Percentiles rank a stretch among this genome's conserved stretches.
These are phyloP conservation scores for Metroxylon sagu DNA, from an alignment of 176 grass and related monocot genomes.

Conservation along the genomic window DNA sequence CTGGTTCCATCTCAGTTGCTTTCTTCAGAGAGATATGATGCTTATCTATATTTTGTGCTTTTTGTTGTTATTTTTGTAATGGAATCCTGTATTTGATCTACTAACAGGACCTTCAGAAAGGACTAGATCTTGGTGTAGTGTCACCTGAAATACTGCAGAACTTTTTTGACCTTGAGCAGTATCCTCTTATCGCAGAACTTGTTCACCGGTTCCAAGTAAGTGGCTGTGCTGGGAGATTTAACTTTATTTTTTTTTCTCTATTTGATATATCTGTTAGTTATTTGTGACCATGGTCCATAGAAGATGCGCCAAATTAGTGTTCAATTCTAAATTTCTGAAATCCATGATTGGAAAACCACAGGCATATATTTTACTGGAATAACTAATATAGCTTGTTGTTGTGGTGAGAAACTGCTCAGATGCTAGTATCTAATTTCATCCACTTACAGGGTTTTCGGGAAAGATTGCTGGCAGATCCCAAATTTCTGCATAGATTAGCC, in stretches of 20 bases:
- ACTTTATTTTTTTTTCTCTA: slow-evolving; percentile 2
- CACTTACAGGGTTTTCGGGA: slow-evolving; percentile 82
- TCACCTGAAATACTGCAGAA: slow-evolving; percentile 96
- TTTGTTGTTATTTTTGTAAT: slow-evolving; percentile 3
- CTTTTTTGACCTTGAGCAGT: slow-evolving; percentile 97
- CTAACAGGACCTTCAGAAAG: slow-evolving; percentile 80
- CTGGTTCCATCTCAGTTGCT: not conserved
- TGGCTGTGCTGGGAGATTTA: slow-evolving; percentile 9
- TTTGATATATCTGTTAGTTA: not conserved
- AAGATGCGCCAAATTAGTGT: no score
- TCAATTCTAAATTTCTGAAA: no score
- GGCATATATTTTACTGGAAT: no score
- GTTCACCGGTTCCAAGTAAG: slow-evolving; percentile 90
- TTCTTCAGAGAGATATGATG: not conserved
- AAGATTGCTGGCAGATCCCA: slow-evolving; percentile 88
- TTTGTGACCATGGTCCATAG: no score
- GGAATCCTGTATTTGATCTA: slow-evolving; percentile 11
- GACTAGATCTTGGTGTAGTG: slow-evolving; percentile 90
- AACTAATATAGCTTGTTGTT: no score
- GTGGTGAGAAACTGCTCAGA: no score
- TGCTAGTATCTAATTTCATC: not conserved
- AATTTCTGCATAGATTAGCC: slow-evolving; percentile 79
- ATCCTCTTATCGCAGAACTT: slow-evolving; percentile 73
- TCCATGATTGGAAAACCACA: no score
- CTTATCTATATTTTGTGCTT: no score